Base-by-base conservation (phyloP, 2,329 filamentous ascomycete genomes). In the Dichotomopilus funicola region DNA sequence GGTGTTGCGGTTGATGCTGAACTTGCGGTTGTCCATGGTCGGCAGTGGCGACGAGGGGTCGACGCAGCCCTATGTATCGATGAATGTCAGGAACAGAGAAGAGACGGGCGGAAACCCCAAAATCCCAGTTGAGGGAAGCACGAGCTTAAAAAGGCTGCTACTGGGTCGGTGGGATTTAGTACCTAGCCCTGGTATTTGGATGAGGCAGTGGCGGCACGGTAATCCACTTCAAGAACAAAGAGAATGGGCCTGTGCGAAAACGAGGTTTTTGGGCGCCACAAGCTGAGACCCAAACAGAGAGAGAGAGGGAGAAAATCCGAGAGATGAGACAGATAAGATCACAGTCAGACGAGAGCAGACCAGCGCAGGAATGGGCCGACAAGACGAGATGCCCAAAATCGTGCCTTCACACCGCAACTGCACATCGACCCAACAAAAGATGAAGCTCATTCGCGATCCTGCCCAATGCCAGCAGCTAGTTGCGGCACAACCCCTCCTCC, bases 1-100 rank as follows among this genome's bases (percentile, higher is more conserved):
- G 51, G 82, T 84, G 66, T 83, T 80, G 66, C 81, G 77, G 71
- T 86, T 85, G 72, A 86, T 85, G 60, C 81, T 84, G 70, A 85
- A 85, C 68, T 84, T 83, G 72, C 82, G 80, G 57, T 76, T 77
- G 13, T 47, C 47, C 56, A 63, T 63, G 54, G 35, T 53, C 51
- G 42, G 49, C 41, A 34, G 33, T 33, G 37, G 31, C 7, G 19
- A 31, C 36, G 36, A 11, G 11, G 6, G 12, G 31, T 7, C 1
- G 4, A 3, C 9, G 19, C 5, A 33, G 35, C 9, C 19, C 1
- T 3, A 40, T 45, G 34, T 7, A 12, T 51, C 31, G 19, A 34
- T 5, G 9, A 37, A 27, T 38, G 38, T 13, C 38, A 40, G 19
- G n/a, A 48, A 34, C 34, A 35, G 19, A 27, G 19, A 27, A 27